Conservation (phyloP, 352 stramenopile species). For the Phytophthora crassamura region DNA sequence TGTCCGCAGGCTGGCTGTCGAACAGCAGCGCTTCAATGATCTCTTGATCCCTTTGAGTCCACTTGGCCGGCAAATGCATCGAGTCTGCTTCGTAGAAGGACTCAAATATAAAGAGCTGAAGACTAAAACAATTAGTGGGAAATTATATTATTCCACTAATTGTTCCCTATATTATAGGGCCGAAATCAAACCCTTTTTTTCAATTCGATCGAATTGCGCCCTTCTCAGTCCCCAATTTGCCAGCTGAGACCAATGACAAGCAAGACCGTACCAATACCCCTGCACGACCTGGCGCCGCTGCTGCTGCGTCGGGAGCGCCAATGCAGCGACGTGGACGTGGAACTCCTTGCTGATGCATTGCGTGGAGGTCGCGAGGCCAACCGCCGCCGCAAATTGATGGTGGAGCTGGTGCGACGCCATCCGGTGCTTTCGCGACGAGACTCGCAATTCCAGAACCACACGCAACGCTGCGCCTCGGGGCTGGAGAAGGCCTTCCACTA, state of each 20-base stretch:
- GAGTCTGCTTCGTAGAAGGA: no score
- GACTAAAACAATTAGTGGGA: no score
- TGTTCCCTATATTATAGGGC: no score
- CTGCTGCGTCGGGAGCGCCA: slow-evolving; percentile 29
- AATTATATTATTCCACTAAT: no score
- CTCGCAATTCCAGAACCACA: slow-evolving; percentile 29
- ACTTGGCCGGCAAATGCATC: slow-evolving; percentile 29
- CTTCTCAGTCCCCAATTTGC: slow-evolving; percentile 32
- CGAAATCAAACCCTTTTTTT: no score
- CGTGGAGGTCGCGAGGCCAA: slow-evolving; percentile 34
- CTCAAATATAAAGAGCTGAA: no score
- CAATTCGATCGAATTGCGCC: slow-evolving; percentile 22
- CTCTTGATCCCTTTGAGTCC: slow-evolving; percentile 42
- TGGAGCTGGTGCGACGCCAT: slow-evolving; percentile 28
- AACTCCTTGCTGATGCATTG: slow-evolving; percentile 24
- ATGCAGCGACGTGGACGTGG: slow-evolving; percentile 30
- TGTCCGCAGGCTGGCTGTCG: slow-evolving; percentile 20
- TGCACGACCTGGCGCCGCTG: slow-evolving; percentile 25
- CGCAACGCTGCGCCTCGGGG: slow-evolving; percentile 28
- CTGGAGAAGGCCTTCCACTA: slow-evolving; percentile 37
- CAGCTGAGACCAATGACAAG: slow-evolving; percentile 24
- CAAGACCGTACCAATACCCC: slow-evolving; percentile 19
- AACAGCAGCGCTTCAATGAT: slow-evolving; percentile 49
- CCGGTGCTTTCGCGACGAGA: slow-evolving; percentile 27
- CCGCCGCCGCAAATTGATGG: slow-evolving; percentile 34